phyloP scores from a whole-genome alignment of 2,329 filamentous ascomycete species.

The Aspergillus sergii region DNA sequence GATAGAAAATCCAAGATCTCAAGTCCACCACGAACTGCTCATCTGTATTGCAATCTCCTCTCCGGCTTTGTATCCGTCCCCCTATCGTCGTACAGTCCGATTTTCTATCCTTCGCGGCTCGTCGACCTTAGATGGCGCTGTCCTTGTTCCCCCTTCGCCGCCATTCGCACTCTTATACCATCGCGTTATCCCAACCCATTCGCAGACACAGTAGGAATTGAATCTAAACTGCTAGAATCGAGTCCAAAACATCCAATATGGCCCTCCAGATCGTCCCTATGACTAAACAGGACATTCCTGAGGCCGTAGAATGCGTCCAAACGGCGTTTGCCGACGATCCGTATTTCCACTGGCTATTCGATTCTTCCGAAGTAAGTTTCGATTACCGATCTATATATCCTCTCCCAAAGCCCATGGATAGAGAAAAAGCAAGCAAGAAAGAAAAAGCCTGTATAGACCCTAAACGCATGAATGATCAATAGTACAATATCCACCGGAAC shows the following conservation, averaged over 20 bases:
- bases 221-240: constrained; percentile 20
- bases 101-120: background rate
- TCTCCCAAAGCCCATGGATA: background rate
- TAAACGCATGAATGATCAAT: background rate
- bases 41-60: background rate
- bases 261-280: constrained; percentile 59
- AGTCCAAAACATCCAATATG: constrained; percentile 38
- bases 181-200: constrained; percentile 35
- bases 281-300: constrained; percentile 62
- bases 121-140: constrained; percentile 34
- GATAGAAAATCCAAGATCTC: background rate
- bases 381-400: background rate
- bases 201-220: constrained; percentile 35
- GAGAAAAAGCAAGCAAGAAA: constrained; percentile 7
- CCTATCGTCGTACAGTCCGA: background rate
- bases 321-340: constrained; percentile 68
- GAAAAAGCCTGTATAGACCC: constrained; percentile 15
- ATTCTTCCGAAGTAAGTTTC: constrained; percentile 56
- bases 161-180: constrained; percentile 36
- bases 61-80: background rate
- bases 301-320: constrained; percentile 67
- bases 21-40: background rate
- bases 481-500: constrained; percentile 65
- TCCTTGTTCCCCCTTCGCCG: constrained; percentile 34
- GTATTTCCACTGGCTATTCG: constrained; percentile 67